These are phyloP conservation scores for Diaporthe citriasiana DNA, from an alignment of 2,329 filamentous ascomycete species.

Conservation along the genomic window DNA sequence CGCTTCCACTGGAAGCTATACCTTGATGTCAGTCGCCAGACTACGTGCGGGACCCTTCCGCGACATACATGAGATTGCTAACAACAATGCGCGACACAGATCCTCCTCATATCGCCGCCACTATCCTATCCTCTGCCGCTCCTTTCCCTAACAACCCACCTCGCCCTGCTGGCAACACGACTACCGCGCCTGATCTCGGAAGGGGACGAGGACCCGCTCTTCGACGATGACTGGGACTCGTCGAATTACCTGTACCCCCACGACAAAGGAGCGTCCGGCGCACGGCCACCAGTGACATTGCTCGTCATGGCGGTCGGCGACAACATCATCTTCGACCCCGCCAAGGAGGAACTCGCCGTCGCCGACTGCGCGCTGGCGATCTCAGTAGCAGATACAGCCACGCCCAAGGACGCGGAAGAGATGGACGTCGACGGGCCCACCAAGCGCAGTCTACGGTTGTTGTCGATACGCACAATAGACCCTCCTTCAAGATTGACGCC, in stretches of 20 bases:
- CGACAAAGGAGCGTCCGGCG: constrained; percentile 49
- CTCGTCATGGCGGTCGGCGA: constrained; percentile 88
- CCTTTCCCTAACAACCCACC: constrained; percentile 91
- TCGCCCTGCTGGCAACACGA: constrained; percentile 89
- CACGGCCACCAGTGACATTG: constrained; percentile 87
- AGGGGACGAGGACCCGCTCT: constrained; percentile 94
- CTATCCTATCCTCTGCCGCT: constrained; percentile 94
- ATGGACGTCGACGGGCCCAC: constrained; percentile 58
- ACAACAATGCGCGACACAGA: constrained; percentile 64
- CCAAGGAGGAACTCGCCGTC: constrained; percentile 90
- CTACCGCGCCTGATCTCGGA: constrained; percentile 89
- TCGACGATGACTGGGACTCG: constrained; percentile 97
- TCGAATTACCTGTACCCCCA: constrained; percentile 82
- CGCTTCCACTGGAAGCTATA: constrained; percentile 98
- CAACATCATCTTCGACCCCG: constrained; percentile 95
- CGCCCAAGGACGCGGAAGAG: constrained; percentile 45
- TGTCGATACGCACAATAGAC: constrained; percentile 81
- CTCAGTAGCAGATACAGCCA: constrained; percentile 73
- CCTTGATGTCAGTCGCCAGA: constrained; percentile 79
- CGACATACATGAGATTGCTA: constrained; percentile 18
- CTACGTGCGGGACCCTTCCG: neutral
- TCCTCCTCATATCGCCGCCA: constrained; percentile 92
- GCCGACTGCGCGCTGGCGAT: constrained; percentile 91
- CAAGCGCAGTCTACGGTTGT: constrained; percentile 66
- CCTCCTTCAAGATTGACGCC: constrained; percentile 81